These are phyloP conservation scores for Sclerotinia glacialis DNA, from an alignment of 2,329 filamentous ascomycete genomes.

Conservation along the genomic window DNA sequence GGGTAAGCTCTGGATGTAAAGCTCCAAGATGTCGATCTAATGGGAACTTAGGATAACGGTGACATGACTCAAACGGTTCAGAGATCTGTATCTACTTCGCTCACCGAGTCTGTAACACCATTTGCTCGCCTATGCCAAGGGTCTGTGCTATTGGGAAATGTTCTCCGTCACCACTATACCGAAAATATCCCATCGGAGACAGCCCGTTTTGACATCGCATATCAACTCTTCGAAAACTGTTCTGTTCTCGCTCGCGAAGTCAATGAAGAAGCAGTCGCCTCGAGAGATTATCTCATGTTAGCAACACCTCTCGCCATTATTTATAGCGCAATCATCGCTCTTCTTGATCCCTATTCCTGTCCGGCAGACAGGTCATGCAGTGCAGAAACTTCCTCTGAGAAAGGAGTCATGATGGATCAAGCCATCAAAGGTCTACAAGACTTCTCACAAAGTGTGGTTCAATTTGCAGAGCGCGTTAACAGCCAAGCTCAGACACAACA, in stretches of 20 bases:
- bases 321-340: slow-evolving; percentile 37
- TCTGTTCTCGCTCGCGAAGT: slow-evolving; percentile 33
- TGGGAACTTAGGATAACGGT: slow-evolving; percentile 40
- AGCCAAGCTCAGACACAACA: slow-evolving; percentile 28
- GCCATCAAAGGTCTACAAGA: slow-evolving; percentile 40
- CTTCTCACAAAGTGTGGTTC: slow-evolving; percentile 36
- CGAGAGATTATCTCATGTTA: slow-evolving; percentile 33
- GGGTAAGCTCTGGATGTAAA: slow-evolving; percentile 38
- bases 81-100: slow-evolving; percentile 39
- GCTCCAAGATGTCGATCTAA: slow-evolving; percentile 16
- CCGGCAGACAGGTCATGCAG: slow-evolving; percentile 27
- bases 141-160: slow-evolving; percentile 40
- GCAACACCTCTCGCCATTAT: slow-evolving; percentile 35
- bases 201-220: slow-evolving; percentile 30
- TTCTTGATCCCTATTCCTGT: slow-evolving; percentile 43
- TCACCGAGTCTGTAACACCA: slow-evolving; percentile 47
- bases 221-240: slow-evolving; percentile 34
- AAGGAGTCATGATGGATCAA: slow-evolving; percentile 39
- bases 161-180: slow-evolving; percentile 38
- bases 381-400: slow-evolving; percentile 27
- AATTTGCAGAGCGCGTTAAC: slow-evolving; percentile 37
- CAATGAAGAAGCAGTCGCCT: slow-evolving; percentile 31
- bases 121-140: slow-evolving; percentile 51
- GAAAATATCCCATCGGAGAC: slow-evolving; percentile 29
- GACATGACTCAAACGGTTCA: slow-evolving; percentile 38